Base-by-base conservation (phyloP, 2,329 filamentous ascomycete genomes). In the Paecilomyces fulvus region DNA sequence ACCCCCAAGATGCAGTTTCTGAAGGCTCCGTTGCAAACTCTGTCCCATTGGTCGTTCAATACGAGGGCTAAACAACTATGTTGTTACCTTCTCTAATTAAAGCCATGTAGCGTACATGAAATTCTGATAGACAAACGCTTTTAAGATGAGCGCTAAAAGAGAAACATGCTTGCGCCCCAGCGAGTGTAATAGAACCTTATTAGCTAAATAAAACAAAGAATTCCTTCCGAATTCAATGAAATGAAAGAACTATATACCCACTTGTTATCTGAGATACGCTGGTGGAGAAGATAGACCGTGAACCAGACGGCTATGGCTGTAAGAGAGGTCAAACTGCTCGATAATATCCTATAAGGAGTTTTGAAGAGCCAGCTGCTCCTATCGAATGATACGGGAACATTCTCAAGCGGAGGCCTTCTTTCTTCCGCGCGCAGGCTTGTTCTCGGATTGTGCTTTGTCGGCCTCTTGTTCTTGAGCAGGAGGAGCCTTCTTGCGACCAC, bases 381-480 rank as follows among this genome's bases (percentile, higher is more conserved):
- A 17, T 17, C 6, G 14, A 43, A 43, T 17, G 8, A n/a, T 17
- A 20, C 14, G 14, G 8, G 14, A 6, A 17, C 33, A 17, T 17
- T 11, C 14, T 43, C 8, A 43, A 17, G 48, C 48, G 12, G 48
- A 9, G 56, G 57, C 53, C 23, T 55, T 53, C 17, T 53, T 60
- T 52, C 51, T 30, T 33, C 30, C 28, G 33, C 51, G 51, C 14
- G 10, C 28, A 21, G 51, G 14, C 31, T 53, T 53, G 5, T 46
- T 37, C 20, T 53, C 33, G n/a, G 28, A 43, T 43, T 14, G 33
- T 43, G 12, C 33, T 25, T 53, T 43, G 11, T 37, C 51, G 14
- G 31, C 51, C 31, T 33, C 17, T 1, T 12, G 25, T 60, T 60
- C 31, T 60, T 59, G 37, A 58, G 58, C 20, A 33, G n/a, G 2